These are phyloP conservation scores for Trichothecium roseum DNA, from an alignment of 2,329 filamentous ascomycete species.

Conservation along the genomic window DNA sequence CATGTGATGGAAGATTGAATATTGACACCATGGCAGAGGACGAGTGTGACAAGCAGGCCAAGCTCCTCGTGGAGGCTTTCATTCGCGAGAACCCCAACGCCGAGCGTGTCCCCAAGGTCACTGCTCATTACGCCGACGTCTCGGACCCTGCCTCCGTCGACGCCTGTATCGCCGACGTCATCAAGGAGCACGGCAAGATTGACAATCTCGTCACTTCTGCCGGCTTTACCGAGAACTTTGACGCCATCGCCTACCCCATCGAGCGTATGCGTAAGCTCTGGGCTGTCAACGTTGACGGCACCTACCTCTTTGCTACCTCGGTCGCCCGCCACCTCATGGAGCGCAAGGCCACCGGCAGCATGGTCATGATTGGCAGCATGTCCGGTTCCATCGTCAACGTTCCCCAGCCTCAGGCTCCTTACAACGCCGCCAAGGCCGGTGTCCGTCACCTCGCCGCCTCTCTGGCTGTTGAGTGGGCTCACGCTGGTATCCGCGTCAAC, in stretches of 20 bases:
- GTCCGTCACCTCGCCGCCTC: conserved; percentile 80
- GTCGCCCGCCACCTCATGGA: conserved; percentile 86
- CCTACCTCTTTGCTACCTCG: conserved; percentile 75
- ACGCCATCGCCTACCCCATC: conserved; percentile 81
- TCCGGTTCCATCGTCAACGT: conserved; percentile 89
- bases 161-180: conserved; percentile 53
- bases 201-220: conserved; percentile 93
- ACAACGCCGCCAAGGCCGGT: conserved; percentile 88
- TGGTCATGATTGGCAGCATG: conserved; percentile 96
- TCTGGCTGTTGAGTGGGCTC: conserved; percentile 89
- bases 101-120: conserved; percentile 65
- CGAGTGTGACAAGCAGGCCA: conserved; percentile 69
- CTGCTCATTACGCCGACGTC: conserved; percentile 84
- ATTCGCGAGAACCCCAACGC: conserved; percentile 68
- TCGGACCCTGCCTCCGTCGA: conserved; percentile 71
- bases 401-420: conserved; percentile 86
- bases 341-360: conserved; percentile 67
- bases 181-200: conserved; percentile 60
- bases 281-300: conserved; percentile 88
- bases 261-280: conserved; percentile 89
- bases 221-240: conserved; percentile 92
- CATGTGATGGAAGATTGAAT: not conserved
- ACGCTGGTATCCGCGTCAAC: conserved; percentile 81
- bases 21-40: conserved; percentile 47
- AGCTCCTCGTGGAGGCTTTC: conserved; percentile 65